Conservation (phyloP, 1,284 basidiomycete genomes). For the Sporisorium graminicola region DNA sequence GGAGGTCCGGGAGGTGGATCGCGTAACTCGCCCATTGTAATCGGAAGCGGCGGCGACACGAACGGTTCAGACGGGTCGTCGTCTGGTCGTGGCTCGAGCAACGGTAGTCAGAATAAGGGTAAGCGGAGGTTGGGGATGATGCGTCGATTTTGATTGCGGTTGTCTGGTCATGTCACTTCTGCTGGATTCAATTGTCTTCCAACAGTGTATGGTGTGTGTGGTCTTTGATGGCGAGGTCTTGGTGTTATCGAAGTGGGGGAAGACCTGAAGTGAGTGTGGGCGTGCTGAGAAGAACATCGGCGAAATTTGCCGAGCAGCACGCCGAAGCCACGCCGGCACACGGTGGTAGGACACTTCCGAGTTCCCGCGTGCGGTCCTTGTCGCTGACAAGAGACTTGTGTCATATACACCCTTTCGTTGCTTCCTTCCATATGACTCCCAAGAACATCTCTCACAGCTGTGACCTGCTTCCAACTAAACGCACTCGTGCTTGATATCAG, state of each 20-base stretch:
- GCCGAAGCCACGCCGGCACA: conserved; percentile 4
- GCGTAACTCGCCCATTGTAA: conserved; percentile 30
- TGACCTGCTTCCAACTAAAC: too few species aligned
- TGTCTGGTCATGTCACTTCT: too few species aligned
- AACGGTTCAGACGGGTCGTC: neutral
- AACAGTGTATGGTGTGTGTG: neutral
- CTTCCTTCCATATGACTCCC: neutral
- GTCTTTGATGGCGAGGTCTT: neutral
- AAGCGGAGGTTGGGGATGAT: conserved; percentile 37
- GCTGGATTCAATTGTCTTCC: neutral
- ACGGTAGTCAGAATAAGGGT: neutral
- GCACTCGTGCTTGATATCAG: neutral
- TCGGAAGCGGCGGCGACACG: conserved; percentile 3
- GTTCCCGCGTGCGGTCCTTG: too few species aligned
- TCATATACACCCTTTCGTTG: too few species aligned
- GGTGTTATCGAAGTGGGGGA: conserved; percentile 1
- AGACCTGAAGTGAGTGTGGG: neutral
- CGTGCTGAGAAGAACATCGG: neutral
- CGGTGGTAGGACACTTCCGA: neutral
- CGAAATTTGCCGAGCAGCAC: conserved; percentile 30
- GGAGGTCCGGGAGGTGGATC: conserved; percentile 19
- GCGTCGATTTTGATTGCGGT: conserved; percentile 20
- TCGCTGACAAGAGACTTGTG: too few species aligned
- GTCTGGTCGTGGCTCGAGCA: neutral
- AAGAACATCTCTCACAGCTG: neutral